A percentile compares a stretch with the other conserved stretches of the same genome.
These are phyloP conservation scores for Neofusicoccum ribis DNA, from an alignment of 2,329 filamentous ascomycete genomes.

Conservation along the genomic window DNA sequence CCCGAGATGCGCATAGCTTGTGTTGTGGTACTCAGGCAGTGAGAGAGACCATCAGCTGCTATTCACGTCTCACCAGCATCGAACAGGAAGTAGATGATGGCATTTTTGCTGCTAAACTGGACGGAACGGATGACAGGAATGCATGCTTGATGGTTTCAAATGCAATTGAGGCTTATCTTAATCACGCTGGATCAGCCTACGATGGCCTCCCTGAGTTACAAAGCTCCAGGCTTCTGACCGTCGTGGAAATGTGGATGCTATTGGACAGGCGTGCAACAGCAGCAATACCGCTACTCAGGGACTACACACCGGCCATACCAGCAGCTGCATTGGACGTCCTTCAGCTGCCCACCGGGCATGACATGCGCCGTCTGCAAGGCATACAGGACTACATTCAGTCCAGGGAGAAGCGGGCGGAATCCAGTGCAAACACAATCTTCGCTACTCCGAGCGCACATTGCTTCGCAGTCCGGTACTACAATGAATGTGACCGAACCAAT, in stretches of 20 bases:
- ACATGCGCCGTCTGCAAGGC: slow-evolving; percentile 53
- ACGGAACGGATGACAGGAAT: not conserved
- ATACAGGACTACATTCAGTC: slow-evolving; percentile 53
- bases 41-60: not conserved
- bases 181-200: slow-evolving; percentile 40
- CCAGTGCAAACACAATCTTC: slow-evolving; percentile 48
- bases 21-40: not conserved
- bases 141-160: slow-evolving; percentile 34
- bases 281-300: slow-evolving; percentile 48
- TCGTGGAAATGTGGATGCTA: slow-evolving; percentile 59
- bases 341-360: slow-evolving; percentile 47
- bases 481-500: slow-evolving; percentile 24
- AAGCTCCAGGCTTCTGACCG: slow-evolving; percentile 53
- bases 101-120: not conserved
- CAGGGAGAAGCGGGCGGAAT: slow-evolving; percentile 32
- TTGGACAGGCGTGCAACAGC: slow-evolving; percentile 53
- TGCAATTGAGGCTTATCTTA: slow-evolving; percentile 40
- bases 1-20: no score
- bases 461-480: slow-evolving; percentile 51
- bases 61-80: not conserved
- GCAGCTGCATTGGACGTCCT: slow-evolving; percentile 56
- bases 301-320: slow-evolving; percentile 55
- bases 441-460: slow-evolving; percentile 42
- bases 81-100: not conserved
- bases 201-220: slow-evolving; percentile 49